Evolutionary conservation across 768 basidiomycete species (phyloP).

Genomic region (Megacollybia marginata): DNA sequence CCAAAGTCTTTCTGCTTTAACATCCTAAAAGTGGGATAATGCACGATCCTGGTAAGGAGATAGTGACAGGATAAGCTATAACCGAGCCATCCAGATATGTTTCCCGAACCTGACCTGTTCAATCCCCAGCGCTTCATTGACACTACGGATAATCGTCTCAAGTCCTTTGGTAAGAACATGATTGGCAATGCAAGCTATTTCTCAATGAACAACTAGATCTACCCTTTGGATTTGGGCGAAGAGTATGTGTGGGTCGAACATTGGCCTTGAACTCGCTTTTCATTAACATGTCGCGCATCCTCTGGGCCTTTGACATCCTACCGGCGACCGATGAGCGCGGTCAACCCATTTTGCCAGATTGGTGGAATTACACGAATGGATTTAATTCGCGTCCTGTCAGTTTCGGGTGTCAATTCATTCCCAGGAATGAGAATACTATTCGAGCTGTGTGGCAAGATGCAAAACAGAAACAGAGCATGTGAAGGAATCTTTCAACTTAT

Average conservation of each 20-base stretch:
- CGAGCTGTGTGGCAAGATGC: too few species aligned
- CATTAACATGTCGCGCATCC: slow-evolving; percentile 26
- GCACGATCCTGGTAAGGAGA: slow-evolving; percentile 21
- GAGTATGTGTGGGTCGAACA: slow-evolving; percentile 30
- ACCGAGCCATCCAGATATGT: slow-evolving; percentile 16
- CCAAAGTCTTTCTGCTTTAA: not conserved
- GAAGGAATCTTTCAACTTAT: too few species aligned
- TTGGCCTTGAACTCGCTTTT: slow-evolving; percentile 27
- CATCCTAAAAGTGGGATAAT: slow-evolving; percentile 20
- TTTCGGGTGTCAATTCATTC: slow-evolving; percentile 22
- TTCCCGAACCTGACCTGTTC: slow-evolving; percentile 27
- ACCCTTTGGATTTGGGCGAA: slow-evolving; percentile 33
- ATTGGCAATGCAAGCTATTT: too few species aligned
- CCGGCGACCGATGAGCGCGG: slow-evolving; percentile 13
- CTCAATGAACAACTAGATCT: slow-evolving; percentile 7
- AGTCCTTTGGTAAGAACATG: slow-evolving; percentile 13
- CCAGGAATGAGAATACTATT: slow-evolving; percentile 9
- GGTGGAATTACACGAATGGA: slow-evolving; percentile 24
- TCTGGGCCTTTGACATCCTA: slow-evolving; percentile 28
- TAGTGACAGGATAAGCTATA: not conserved
- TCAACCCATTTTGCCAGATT: slow-evolving; percentile 15
- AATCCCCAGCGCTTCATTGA: slow-evolving; percentile 33
- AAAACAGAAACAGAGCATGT: too few species aligned
- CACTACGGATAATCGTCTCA: slow-evolving; percentile 18
- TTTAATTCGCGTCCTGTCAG: slow-evolving; percentile 26